These are phyloP conservation scores for Piper longum DNA, from an alignment of 164 flowering plant species.

Conservation along the genomic window DNA sequence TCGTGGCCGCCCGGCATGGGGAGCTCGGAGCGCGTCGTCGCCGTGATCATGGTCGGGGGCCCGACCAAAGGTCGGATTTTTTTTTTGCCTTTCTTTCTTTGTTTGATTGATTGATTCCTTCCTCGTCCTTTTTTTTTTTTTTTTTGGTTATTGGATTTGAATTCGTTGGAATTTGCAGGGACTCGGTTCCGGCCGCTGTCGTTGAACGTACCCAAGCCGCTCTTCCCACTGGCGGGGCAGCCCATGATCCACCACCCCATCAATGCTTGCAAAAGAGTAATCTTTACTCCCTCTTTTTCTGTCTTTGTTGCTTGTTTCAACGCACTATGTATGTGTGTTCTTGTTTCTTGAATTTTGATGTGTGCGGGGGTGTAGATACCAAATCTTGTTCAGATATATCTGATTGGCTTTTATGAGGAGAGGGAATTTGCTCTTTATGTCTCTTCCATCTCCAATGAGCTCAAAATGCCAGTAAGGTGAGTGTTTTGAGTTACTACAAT, in stretches of 20 bases:
- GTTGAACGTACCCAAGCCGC: conserved; percentile 81
- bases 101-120: neutral
- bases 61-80: conserved; percentile 73
- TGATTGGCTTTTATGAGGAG: conserved; percentile 96
- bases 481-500: neutral
- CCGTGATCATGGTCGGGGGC: conserved; percentile 93
- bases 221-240: conserved; percentile 89
- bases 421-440: conserved; percentile 89
- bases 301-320: neutral
- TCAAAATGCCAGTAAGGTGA: conserved; percentile 89
- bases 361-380: conserved; percentile 42
- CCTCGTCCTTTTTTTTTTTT: too few species aligned
- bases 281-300: conserved; percentile 1
- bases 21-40: conserved; percentile 52
- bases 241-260: conserved; percentile 98
- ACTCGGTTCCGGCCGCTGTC: conserved; percentile 89
- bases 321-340: neutral
- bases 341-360: neutral
- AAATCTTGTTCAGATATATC: conserved; percentile 74
- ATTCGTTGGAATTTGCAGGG: conserved; percentile 18
- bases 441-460: conserved; percentile 86
- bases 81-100: neutral
- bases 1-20: conserved; percentile 3
- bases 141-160: neutral
- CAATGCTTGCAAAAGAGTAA: conserved; percentile 85